A percentile compares a stretch with the other conserved stretches of the same genome.
Evolutionary conservation across 2,329 filamentous ascomycete species (phyloP).

Genomic region (Aphanocladium album): DNA sequence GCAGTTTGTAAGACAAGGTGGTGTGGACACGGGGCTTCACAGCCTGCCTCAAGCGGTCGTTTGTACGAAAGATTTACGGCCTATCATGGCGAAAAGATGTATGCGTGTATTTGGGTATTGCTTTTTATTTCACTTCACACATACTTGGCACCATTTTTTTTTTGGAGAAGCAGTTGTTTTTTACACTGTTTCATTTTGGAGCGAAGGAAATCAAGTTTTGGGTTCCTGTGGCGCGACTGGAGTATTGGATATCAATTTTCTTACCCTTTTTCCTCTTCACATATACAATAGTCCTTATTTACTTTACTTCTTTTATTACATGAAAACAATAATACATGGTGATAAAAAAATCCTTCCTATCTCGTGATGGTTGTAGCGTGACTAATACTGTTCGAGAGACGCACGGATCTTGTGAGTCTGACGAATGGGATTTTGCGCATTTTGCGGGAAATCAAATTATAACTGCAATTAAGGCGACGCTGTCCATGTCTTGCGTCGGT

Average conservation of each 20-base stretch:
- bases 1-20: background rate
- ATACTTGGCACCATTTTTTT: background rate
- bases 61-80: background rate
- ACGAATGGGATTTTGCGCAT: background rate
- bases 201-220: slow-evolving; percentile 1
- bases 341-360: background rate
- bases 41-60: background rate
- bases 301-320: background rate
- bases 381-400: background rate
- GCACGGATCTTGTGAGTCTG: background rate
- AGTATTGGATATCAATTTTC: background rate
- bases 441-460: background rate
- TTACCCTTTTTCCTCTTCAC: slow-evolving; percentile 2
- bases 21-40: background rate
- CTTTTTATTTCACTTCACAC: background rate
- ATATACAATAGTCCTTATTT: slow-evolving; percentile 4
- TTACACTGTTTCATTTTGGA: background rate
- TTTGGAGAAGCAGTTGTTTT: background rate
- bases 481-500: too few species aligned
- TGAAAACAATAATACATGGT: slow-evolving; percentile 5
- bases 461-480: too few species aligned
- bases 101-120: background rate
- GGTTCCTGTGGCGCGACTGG: slow-evolving; percentile 3
- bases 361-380: background rate
- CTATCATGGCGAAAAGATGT: background rate